phyloP scores from a whole-genome alignment of 441 rosid species.

The Bruguiera hainesii region DNA sequence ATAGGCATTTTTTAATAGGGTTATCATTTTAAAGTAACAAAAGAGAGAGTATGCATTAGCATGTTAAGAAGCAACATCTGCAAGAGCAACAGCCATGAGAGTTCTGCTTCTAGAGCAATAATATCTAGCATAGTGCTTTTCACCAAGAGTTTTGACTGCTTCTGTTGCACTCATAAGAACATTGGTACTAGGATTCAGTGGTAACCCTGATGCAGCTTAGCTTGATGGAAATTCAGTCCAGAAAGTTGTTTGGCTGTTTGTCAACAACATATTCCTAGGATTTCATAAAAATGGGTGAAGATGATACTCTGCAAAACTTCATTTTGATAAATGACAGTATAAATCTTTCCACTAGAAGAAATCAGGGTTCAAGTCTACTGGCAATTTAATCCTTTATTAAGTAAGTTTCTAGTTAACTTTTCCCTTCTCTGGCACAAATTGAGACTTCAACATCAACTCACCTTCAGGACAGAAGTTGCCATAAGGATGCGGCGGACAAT shows the following conservation, averaged over 20 bases:
- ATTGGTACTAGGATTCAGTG: neutral
- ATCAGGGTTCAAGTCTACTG: too few species aligned
- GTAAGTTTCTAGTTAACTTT: neutral
- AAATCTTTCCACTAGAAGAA: too few species aligned
- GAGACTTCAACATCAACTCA: slow-evolving; percentile 27
- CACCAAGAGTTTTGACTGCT: too few species aligned
- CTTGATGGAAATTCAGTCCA: neutral
- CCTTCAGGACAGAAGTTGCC: slow-evolving; percentile 99
- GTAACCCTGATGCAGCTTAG: neutral
- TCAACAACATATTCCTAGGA: neutral
- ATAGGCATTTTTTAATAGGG: too few species aligned
- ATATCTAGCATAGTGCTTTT: neutral
- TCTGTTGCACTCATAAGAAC: too few species aligned
- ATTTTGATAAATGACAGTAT: too few species aligned
- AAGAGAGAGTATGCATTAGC: neutral
- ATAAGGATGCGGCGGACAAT: slow-evolving; percentile 84
- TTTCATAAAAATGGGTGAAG: too few species aligned
- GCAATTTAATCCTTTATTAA: neutral
- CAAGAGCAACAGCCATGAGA: neutral
- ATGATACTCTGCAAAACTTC: too few species aligned
- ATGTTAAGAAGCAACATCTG: neutral
- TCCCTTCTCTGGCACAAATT: neutral
- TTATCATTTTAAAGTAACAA: neutral
- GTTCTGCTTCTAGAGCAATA: neutral
- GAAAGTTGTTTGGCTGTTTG: neutral